Conservation (phyloP, 225 moss, liverwort and hornwort genomes). For the Physcomitrium patens region DNA sequence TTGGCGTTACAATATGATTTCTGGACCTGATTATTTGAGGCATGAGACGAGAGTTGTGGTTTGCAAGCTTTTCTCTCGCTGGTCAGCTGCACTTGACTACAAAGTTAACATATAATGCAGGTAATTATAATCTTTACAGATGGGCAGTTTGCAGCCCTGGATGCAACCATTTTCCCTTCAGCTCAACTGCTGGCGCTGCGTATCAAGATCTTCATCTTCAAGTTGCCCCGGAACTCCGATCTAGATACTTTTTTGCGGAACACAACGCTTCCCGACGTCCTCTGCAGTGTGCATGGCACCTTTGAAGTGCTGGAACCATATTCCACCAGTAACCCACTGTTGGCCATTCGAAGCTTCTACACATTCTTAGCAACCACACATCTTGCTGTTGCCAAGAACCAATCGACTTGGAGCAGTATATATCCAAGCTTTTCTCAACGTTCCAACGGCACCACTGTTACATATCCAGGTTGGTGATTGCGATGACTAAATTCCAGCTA, state of each 20-base stretch:
- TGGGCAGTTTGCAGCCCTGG: conserved; percentile 17
- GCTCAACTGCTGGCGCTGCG: not conserved
- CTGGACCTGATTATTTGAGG: not conserved
- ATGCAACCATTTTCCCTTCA: conserved; percentile 14
- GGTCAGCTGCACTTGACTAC: not conserved
- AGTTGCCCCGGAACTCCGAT: not conserved
- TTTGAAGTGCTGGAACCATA: conserved; percentile 29
- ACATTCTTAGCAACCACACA: conserved; percentile 21
- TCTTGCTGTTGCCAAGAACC: not conserved
- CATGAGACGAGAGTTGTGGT: not conserved
- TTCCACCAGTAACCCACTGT: conserved; percentile 23
- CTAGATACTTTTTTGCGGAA: not conserved
- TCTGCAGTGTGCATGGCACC: conserved; percentile 10
- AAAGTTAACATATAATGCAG: not conserved
- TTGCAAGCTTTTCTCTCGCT: not conserved
- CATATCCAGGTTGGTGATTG: conserved; percentile 13
- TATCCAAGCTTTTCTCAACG: conserved; percentile 1
- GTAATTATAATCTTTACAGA: conserved; percentile 25
- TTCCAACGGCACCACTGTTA: conserved; percentile 6
- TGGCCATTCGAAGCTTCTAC: conserved; percentile 23
- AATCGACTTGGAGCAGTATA: conserved; percentile 14
- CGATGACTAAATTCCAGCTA: not conserved
- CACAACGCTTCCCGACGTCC: conserved; percentile 3
- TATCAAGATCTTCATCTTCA: conserved; percentile 25
- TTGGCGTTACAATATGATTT: not conserved